phyloP scores from a whole-genome alignment of 495 filamentous ascomycete species.

The Aspergillus bertholletiae region DNA sequence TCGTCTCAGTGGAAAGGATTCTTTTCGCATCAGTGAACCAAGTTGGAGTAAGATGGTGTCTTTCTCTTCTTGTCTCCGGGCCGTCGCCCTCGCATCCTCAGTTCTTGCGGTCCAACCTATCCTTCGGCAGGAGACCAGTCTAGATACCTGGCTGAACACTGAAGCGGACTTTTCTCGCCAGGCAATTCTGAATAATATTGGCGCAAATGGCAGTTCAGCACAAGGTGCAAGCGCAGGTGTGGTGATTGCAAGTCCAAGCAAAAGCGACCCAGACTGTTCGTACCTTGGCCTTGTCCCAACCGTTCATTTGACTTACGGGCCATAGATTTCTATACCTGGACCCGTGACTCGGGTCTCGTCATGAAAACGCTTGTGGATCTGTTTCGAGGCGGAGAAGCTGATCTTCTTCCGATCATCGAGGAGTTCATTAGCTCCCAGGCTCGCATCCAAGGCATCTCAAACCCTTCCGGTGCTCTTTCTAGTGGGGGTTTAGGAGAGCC shows the following conservation, averaged over 20 bases:
- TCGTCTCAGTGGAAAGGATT: neutral
- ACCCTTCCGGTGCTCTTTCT: slow-evolving; percentile 51
- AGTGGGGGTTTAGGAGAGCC: slow-evolving; percentile 58
- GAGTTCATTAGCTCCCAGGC: slow-evolving; percentile 53
- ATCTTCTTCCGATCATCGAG: slow-evolving; percentile 41
- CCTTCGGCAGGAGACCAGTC: neutral
- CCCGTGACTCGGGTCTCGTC: slow-evolving; percentile 55
- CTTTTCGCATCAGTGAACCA: neutral
- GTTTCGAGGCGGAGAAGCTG: slow-evolving; percentile 37
- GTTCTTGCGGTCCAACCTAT: neutral
- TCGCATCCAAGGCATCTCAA: slow-evolving; percentile 48
- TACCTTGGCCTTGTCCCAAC: slow-evolving; percentile 1
- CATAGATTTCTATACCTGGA: slow-evolving; percentile 60
- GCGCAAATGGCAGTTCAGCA: slow-evolving; percentile 41
- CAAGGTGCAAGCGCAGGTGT: slow-evolving; percentile 41
- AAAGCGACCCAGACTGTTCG: slow-evolving; percentile 49
- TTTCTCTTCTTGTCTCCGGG: neutral
- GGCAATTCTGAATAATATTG: slow-evolving; percentile 53
- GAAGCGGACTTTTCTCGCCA: slow-evolving; percentile 49
- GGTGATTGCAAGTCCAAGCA: slow-evolving; percentile 54
- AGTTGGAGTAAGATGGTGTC: neutral
- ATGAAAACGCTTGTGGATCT: slow-evolving; percentile 52
- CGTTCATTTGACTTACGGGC: neutral
- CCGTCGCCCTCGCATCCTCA: neutral
- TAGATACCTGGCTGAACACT: slow-evolving; percentile 48